A percentile compares a stretch with the other conserved stretches of the same genome.
These are phyloP conservation scores for Nemania serpens DNA, from an alignment of 2,329 filamentous ascomycete genomes.

Conservation along the genomic window DNA sequence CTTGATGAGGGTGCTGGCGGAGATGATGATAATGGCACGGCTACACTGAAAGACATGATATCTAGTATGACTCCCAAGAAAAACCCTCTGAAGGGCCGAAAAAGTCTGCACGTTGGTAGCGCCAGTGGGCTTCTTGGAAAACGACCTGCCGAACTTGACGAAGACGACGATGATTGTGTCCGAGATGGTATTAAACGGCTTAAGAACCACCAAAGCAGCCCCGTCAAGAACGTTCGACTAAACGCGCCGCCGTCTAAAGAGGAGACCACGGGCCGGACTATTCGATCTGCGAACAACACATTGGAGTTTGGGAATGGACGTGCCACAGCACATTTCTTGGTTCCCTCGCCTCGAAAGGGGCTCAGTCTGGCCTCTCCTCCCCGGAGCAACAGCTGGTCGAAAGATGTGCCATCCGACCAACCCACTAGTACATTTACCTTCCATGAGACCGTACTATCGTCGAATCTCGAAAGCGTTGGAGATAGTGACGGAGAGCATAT, in stretches of 20 bases:
- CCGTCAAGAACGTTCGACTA: constrained; percentile 75
- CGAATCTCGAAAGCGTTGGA: constrained; percentile 49
- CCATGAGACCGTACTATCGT: constrained; percentile 47
- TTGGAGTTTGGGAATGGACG: constrained; percentile 46
- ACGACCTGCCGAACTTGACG: constrained; percentile 72
- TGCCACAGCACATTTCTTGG: constrained; percentile 48
- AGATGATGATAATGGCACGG: constrained; percentile 64
- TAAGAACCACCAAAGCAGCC: constrained; percentile 73
- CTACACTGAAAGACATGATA: constrained; percentile 77
- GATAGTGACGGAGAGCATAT: constrained; percentile 67
- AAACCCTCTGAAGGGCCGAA: constrained; percentile 66
- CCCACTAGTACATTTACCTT: constrained; percentile 51
- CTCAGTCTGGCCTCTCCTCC: constrained; percentile 57
- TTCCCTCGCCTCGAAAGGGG: constrained; percentile 54
- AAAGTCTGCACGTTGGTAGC: constrained; percentile 77
- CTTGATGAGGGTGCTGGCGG: constrained; percentile 57
- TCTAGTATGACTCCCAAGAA: constrained; percentile 78
- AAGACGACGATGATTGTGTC: constrained; percentile 62
- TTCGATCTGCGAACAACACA: constrained; percentile 54
- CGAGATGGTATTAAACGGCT: constrained; percentile 69
- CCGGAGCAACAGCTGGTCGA: constrained; percentile 59
- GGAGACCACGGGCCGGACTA: constrained; percentile 64
- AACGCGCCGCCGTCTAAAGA: constrained; percentile 71
- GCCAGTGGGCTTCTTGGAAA: constrained; percentile 76
- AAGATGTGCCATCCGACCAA: constrained; percentile 55